phyloP scores from a whole-genome alignment of 768 basidiomycete genomes.

The Clavulina sp. region DNA sequence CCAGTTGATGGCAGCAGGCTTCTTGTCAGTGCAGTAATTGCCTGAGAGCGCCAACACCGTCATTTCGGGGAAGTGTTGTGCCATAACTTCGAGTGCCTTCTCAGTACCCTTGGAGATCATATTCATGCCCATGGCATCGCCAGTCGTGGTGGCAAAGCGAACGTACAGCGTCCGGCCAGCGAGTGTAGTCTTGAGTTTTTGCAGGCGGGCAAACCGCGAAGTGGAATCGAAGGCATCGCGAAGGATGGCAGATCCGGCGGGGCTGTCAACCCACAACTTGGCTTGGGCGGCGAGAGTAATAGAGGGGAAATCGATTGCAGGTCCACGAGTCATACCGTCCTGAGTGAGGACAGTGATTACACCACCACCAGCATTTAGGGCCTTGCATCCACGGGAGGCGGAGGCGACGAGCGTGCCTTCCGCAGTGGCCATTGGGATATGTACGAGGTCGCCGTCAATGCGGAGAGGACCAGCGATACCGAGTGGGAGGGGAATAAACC shows the following conservation, averaged over 20 bases:
- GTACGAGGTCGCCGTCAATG: slow-evolving; percentile 68
- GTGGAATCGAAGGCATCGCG: slow-evolving; percentile 86
- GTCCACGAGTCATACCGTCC: slow-evolving; percentile 96
- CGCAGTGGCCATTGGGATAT: slow-evolving; percentile 99
- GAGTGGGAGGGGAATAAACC: slow-evolving; percentile 89
- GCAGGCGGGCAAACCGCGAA: slow-evolving; percentile 77
- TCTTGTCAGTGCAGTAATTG: slow-evolving; percentile 99
- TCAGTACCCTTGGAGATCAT: slow-evolving; percentile 99
- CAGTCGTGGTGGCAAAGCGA: slow-evolving; percentile 84
- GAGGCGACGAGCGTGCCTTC: slow-evolving; percentile 98
- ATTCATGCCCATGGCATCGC: slow-evolving; percentile 99
- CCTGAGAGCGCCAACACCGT: slow-evolving; percentile 77
- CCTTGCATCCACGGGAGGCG: slow-evolving; percentile 93
- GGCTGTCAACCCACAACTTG: slow-evolving; percentile 72
- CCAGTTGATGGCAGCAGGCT: slow-evolving; percentile 99
- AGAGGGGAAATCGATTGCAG: slow-evolving; percentile 89
- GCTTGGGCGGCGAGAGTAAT: slow-evolving; percentile 66
- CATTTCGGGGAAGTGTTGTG: slow-evolving; percentile 77
- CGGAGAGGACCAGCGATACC: slow-evolving; percentile 92
- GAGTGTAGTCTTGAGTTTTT: slow-evolving; percentile 70
- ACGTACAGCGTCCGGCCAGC: slow-evolving; percentile 90
- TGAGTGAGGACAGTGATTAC: slow-evolving; percentile 83
- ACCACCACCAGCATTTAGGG: slow-evolving; percentile 88
- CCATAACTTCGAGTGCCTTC: slow-evolving; percentile 71
- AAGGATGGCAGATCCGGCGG: slow-evolving; percentile 57